phyloP scores from a whole-genome alignment of 2,329 filamentous ascomycete genomes.

The Phoma herbarum region DNA sequence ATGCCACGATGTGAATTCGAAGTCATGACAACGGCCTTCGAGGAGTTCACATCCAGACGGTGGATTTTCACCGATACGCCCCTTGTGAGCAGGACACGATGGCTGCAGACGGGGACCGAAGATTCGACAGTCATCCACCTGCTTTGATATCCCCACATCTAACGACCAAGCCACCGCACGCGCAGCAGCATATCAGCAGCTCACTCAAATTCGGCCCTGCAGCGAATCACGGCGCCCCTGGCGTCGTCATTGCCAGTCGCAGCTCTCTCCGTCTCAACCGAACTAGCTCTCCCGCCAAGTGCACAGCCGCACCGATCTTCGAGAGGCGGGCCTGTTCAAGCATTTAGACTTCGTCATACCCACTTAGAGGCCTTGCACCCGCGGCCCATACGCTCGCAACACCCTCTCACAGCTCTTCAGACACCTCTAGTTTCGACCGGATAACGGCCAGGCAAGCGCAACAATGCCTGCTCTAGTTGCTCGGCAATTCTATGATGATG shows the following conservation, averaged over 20 bases:
- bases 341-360: constrained; percentile 26
- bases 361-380: constrained; percentile 11
- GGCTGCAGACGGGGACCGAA: constrained; percentile 1
- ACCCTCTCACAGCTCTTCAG: constrained; percentile 23
- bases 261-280: constrained; percentile 17
- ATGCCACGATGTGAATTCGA: not conserved
- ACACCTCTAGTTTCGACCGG: constrained; percentile 21
- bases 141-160: constrained; percentile 11
- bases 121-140: constrained; percentile 16
- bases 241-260: constrained; percentile 17
- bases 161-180: constrained; percentile 18
- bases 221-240: constrained; percentile 16
- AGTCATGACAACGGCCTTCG: constrained; percentile 5
- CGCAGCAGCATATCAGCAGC: constrained; percentile 20
- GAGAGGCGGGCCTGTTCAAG: constrained; percentile 21
- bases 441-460: constrained; percentile 18
- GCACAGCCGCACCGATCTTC: constrained; percentile 24
- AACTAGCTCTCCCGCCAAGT: constrained; percentile 19
- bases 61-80: constrained; percentile 11
- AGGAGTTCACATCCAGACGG: not conserved
- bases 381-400: constrained; percentile 19
- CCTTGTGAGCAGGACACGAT: constrained; percentile 6
- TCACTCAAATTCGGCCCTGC: constrained; percentile 1
- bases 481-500: constrained; percentile 33
- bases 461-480: constrained; percentile 32